These are phyloP conservation scores for Pichia phayaonensis DNA, from an alignment of 805 yeast species.

Conservation along the genomic window DNA sequence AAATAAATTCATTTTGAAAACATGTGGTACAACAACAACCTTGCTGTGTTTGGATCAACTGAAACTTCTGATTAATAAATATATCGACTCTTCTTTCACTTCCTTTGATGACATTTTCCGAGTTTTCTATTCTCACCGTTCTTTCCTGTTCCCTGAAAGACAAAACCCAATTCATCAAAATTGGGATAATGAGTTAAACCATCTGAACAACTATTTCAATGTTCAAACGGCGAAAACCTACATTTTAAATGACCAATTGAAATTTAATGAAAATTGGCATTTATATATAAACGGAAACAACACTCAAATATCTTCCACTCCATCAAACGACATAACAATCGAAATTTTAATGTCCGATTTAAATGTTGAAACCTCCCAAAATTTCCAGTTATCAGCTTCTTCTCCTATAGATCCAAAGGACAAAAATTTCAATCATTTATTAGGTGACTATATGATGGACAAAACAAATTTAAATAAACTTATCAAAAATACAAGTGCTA, in stretches of 20 bases:
- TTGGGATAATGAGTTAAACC: conserved; percentile 76
- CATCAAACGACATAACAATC: conserved; percentile 49
- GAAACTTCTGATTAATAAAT: conserved; percentile 40
- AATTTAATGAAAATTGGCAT: conserved; percentile 81
- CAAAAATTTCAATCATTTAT: conserved; percentile 70
- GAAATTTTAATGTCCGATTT: conserved; percentile 90
- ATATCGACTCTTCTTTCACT: conserved; percentile 32
- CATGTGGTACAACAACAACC: conserved; percentile 95
- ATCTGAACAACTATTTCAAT: conserved; percentile 57
- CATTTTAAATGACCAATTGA: conserved; percentile 58
- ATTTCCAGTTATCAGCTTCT: conserved; percentile 35
- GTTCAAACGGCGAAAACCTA: conserved; percentile 55
- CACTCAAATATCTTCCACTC: too few relatives aligned
- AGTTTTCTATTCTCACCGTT: conserved; percentile 83
- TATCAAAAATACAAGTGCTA: conserved; percentile 7
- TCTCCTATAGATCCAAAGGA: conserved; percentile 8
- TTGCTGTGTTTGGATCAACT: conserved; percentile 65
- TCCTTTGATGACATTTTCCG: conserved; percentile 38
- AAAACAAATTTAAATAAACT: conserved; percentile 56
- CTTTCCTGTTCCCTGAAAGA: conserved; percentile 85
- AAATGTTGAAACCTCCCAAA: conserved; percentile 44
- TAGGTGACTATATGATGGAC: conserved; percentile 64
- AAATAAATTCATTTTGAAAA: conserved; percentile 78
- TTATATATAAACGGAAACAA: conserved; percentile 60
- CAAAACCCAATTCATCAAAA: conserved; percentile 75